Evolutionary conservation across 2,329 filamentous ascomycete genomes (phyloP).

Genomic region (Trichophyton rubrum): DNA sequence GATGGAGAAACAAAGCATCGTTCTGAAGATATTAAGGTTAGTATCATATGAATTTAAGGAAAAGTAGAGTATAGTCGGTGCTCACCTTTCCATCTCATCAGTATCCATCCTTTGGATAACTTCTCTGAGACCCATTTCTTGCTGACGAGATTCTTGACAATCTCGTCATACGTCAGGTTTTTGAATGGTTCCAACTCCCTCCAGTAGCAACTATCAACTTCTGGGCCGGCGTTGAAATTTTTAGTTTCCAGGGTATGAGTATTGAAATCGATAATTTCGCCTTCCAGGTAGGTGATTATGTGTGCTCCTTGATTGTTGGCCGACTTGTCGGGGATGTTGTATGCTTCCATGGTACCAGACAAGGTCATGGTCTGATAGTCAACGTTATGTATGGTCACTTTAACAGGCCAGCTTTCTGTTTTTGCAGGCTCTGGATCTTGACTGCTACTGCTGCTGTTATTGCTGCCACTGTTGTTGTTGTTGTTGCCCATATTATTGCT

Average conservation of each 20-base stretch:
- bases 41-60: not conserved
- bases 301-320: conserved; percentile 31
- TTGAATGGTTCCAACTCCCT: conserved; percentile 37
- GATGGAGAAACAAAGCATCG: conserved; percentile 38
- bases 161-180: conserved; percentile 32
- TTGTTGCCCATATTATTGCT: conserved; percentile 18
- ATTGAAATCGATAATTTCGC: conserved; percentile 55
- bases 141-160: conserved; percentile 34
- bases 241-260: conserved; percentile 37
- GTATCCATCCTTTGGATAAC: conserved; percentile 34
- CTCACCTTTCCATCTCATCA: conserved; percentile 42
- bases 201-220: conserved; percentile 39
- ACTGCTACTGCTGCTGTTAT: conserved; percentile 10
- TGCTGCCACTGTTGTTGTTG: conserved; percentile 12
- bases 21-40: conserved; percentile 21
- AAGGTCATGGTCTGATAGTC: conserved; percentile 50
- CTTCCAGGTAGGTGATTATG: conserved; percentile 49
- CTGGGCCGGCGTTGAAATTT: conserved; percentile 34
- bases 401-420: conserved; percentile 54
- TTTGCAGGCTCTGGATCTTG: conserved; percentile 17
- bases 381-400: conserved; percentile 51
- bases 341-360: conserved; percentile 57
- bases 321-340: conserved; percentile 49
- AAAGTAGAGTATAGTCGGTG: conserved; percentile 3
- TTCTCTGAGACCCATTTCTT: conserved; percentile 33